Base-by-base conservation (phyloP, 768 basidiomycete genomes). In the Boletus sp. region DNA sequence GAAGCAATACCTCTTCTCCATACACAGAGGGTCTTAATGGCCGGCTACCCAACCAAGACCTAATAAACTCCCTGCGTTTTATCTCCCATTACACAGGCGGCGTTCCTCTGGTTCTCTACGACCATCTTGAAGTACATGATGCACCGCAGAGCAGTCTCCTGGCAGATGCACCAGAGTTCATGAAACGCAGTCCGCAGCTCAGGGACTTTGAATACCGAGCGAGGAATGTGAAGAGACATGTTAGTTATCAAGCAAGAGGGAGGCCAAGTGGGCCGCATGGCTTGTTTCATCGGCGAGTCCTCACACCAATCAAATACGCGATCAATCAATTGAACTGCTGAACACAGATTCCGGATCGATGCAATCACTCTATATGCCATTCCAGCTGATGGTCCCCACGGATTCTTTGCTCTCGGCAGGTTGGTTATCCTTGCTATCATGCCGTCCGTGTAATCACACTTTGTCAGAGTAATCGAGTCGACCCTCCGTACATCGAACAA, bases 11-110 rank as follows among this genome's bases (percentile, higher is more conserved):
- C 48, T 41, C 32, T 35, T 37, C 36, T 32, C 52, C 46, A 9
- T 53, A 15, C 15, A 17, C 70, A 98, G 96, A 98, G 80, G 97
- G 96, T 12, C 77, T 93, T 4, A 98, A 98, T 67, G 97, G 94
- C 20, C 87, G 94, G 20, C 77, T 98, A 44, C 94, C 97, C 5
- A 99, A 99, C 67, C 94, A 98, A 73, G 97, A 99, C 71, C 78
- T 97, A 2, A 74, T 97, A 55, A 98, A 97, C 69, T 89, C 92
- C 0, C 80, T 92, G 47, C 77, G 83, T 20, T 69, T 83, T 37
- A 89, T 97, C 47, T 80, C 92, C 8, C 81, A 80, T 32, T 84
- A 82, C 62, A 86, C 87, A 2, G 88, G 83, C 3, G 85, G 86
- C 15, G 86, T 94, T 5, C 90, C 94, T 0, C 83, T 92, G 8